phyloP scores from a whole-genome alignment of 2,329 filamentous ascomycete genomes.

The Penicillium psychrosexuale region DNA sequence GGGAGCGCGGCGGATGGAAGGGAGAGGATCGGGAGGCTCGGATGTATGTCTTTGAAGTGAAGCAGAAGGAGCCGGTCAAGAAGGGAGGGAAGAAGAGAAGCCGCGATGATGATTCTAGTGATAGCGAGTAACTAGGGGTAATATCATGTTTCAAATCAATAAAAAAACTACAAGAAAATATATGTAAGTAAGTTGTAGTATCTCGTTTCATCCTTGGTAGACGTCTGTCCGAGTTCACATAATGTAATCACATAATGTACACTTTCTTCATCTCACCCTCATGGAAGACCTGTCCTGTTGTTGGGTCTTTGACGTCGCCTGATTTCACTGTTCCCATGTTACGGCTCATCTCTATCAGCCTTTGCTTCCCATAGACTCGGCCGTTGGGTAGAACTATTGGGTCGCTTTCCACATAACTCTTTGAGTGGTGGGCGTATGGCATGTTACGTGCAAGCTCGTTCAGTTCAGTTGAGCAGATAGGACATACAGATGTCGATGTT shows the following conservation, averaged over 20 bases:
- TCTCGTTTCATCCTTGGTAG: neutral
- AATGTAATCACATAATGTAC: slow-evolving; percentile 84
- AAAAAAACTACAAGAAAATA: neutral
- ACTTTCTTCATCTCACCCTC: slow-evolving; percentile 73
- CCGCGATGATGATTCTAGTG: slow-evolving; percentile 34
- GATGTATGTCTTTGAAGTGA: slow-evolving; percentile 47
- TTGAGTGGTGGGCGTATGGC: slow-evolving; percentile 91
- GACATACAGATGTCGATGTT: slow-evolving; percentile 75
- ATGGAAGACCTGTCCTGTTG: slow-evolving; percentile 66
- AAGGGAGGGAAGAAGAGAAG: slow-evolving; percentile 36
- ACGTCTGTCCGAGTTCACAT: slow-evolving; percentile 51
- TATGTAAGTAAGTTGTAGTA: neutral
- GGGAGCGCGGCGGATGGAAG: slow-evolving; percentile 44
- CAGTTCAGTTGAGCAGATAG: slow-evolving; percentile 92
- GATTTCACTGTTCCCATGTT: slow-evolving; percentile 67
- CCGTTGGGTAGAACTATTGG: slow-evolving; percentile 83
- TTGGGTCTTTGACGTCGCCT: slow-evolving; percentile 72
- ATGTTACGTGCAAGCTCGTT: slow-evolving; percentile 86
- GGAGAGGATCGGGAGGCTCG: slow-evolving; percentile 48
- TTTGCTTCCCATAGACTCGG: slow-evolving; percentile 74
- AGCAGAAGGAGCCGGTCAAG: slow-evolving; percentile 30
- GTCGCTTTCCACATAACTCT: slow-evolving; percentile 87
- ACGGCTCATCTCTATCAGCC: slow-evolving; percentile 70
- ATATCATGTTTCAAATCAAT: neutral
- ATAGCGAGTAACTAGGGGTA: slow-evolving; percentile 31